Conservation (phyloP, 192 early-diverging fungal species). For the Coemansia sp. region DNA sequence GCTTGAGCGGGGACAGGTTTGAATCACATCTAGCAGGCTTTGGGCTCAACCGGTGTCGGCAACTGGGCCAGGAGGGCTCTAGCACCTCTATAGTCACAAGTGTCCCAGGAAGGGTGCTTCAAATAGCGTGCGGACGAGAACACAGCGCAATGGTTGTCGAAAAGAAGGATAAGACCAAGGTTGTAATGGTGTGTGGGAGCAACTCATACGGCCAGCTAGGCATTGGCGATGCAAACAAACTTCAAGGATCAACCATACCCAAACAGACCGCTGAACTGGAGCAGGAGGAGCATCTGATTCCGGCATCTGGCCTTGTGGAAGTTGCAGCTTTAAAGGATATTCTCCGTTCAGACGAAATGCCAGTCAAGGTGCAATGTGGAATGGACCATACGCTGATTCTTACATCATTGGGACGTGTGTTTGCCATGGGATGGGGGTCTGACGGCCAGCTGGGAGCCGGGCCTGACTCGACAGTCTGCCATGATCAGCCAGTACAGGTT, state of each 20-base stretch:
- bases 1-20: conserved; percentile 10
- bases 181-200: conserved; percentile 62
- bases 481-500: conserved; percentile 52
- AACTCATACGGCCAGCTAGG: conserved; percentile 73
- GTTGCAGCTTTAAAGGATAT: conserved; percentile 21
- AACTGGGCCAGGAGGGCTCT: conserved; percentile 41
- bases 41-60: conserved; percentile 58
- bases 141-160: conserved; percentile 61
- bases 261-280: background rate
- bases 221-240: conserved; percentile 12
- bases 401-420: conserved; percentile 59
- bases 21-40: conserved; percentile 45
- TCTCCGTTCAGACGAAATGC: conserved; percentile 29
- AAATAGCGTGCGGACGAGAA: conserved; percentile 66
- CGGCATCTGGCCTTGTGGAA: conserved; percentile 13
- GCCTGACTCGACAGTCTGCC: conserved; percentile 39
- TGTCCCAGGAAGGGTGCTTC: conserved; percentile 31
- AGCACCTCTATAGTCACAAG: conserved; percentile 10
- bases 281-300: conserved; percentile 1
- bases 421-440: conserved; percentile 77
- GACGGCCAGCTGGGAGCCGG: conserved; percentile 74
- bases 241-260: background rate
- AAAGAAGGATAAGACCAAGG: background rate
- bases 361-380: conserved; percentile 64
- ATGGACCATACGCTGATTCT: conserved; percentile 67